Evolutionary conservation across 805 yeast species (phyloP).

Genomic region (Candida anglica): DNA sequence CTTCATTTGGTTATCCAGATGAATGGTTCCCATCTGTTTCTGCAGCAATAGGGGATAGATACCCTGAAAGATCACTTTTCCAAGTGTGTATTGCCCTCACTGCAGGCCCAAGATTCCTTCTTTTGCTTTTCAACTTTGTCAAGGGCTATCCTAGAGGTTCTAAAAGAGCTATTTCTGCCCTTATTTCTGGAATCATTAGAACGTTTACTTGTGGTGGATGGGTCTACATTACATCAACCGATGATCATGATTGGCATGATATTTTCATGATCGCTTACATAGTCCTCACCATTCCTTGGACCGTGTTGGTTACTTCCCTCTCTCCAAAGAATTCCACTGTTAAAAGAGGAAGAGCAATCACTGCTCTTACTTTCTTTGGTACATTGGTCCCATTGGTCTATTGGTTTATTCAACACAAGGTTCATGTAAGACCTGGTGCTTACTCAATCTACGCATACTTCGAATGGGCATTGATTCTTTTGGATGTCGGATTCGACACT

Average conservation of each 20-base stretch:
- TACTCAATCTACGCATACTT: conserved; percentile 91
- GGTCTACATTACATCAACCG: conserved; percentile 96
- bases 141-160: conserved; percentile 33
- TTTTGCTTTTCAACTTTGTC: conserved; percentile 51
- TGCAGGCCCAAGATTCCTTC: conserved; percentile 83
- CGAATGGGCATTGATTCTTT: conserved; percentile 85
- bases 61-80: conserved; percentile 91
- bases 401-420: conserved; percentile 90
- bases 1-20: conserved; percentile 86
- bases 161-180: conserved; percentile 22
- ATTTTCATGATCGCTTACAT: conserved; percentile 92
- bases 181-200: conserved; percentile 73
- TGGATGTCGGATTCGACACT: conserved; percentile 83
- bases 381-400: conserved; percentile 78
- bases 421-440: conserved; percentile 85
- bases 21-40: conserved; percentile 99
- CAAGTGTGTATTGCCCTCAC: conserved; percentile 91
- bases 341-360: conserved; percentile 48
- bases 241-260: conserved; percentile 95
- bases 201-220: conserved; percentile 98
- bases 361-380: conserved; percentile 63
- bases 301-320: conserved; percentile 51
- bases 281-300: conserved; percentile 90
- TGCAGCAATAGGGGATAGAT: conserved; percentile 95
- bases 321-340: conserved; percentile 43